Base-by-base conservation (phyloP, 2,329 filamentous ascomycete genomes). In the Cladorrhinum sp. region DNA sequence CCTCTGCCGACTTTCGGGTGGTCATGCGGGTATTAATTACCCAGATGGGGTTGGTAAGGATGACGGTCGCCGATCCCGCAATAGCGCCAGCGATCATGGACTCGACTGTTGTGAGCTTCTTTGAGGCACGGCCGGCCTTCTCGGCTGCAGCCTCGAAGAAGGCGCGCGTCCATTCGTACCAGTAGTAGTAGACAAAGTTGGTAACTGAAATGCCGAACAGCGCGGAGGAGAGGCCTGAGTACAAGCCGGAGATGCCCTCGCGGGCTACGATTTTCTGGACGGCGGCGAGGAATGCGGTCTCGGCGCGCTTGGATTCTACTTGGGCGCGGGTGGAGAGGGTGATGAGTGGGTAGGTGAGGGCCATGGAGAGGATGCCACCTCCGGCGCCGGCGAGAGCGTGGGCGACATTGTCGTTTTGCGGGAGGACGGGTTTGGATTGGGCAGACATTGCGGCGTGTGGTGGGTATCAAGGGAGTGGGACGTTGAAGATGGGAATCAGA, bases 141-240 rank as follows among this genome's bases (percentile, higher is more conserved):
- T 82, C 75, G 51, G 92, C 92, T 9, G 92, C 90, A 66, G 83
- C 82, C 74, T 91, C 92, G 79, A 98, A 97, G 73, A 89, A 89
- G 55, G 89, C 83, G 62, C 93, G 88, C 65, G 92, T 95, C 91
- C 92, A 99, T 80, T 99, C 95, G 77, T 98, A 99, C 94, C 91
- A 99, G 82, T 98, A 99, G 80, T 99, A 99, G 83, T 99, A 99
- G 53, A 99, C 94, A 74, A 99, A 99, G 81, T 99, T 99, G 70
- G 95, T 99, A 69, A 99, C 88, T 76, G 90, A 95, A 80, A 99
- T 98, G 74, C 95, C 95, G 76, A 99, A 97, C 51, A 99, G 82
- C 56, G 95, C 95, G 64, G 91, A 96, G 75, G 96, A 92, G 62
- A 99, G 86, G 48, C 95, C 95, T 6, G 95, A 88, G 74, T 98